Percentiles rank a stretch among this genome's conserved stretches.
These are phyloP conservation scores for Venturia asperata DNA, from an alignment of 2,329 filamentous ascomycete genomes.

Conservation along the genomic window DNA sequence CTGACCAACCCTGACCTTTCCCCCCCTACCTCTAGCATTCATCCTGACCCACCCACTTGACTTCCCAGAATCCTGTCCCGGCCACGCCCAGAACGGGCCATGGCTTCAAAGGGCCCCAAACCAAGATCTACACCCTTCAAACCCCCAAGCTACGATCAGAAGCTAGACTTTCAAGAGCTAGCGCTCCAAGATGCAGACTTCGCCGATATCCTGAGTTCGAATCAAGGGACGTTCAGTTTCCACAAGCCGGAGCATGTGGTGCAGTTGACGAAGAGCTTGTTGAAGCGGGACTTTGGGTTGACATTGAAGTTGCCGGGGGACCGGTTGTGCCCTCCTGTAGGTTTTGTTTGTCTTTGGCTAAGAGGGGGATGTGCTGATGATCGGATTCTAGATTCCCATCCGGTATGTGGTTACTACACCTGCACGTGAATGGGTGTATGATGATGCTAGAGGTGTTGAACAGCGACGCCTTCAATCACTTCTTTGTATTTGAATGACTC, in stretches of 20 bases:
- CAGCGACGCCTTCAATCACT: not conserved
- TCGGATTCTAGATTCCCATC: not conserved
- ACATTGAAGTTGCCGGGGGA: constrained; percentile 64
- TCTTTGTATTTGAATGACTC: not conserved
- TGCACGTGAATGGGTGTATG: not conserved
- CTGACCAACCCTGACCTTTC: not conserved
- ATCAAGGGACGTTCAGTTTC: constrained; percentile 65
- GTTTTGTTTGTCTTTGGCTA: not conserved
- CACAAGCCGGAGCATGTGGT: constrained; percentile 67
- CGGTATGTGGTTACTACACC: not conserved
- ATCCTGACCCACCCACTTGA: not conserved
- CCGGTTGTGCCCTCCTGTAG: constrained; percentile 77
- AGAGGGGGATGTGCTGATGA: not conserved
- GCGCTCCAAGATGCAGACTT: constrained; percentile 54
- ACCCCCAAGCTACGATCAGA: constrained; percentile 37
- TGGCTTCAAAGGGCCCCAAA: not conserved
- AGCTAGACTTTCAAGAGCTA: constrained; percentile 57
- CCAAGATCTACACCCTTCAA: not conserved
- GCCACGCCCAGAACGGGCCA: not conserved
- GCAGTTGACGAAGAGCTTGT: constrained; percentile 66
- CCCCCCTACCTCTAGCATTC: not conserved
- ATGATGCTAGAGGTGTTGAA: not conserved
- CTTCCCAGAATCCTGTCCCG: no score
- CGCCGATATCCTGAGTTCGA: constrained; percentile 41
- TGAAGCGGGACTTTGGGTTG: constrained; percentile 69